phyloP scores from a whole-genome alignment of 2,329 filamentous ascomycete species.

The Xylaria sp. region DNA sequence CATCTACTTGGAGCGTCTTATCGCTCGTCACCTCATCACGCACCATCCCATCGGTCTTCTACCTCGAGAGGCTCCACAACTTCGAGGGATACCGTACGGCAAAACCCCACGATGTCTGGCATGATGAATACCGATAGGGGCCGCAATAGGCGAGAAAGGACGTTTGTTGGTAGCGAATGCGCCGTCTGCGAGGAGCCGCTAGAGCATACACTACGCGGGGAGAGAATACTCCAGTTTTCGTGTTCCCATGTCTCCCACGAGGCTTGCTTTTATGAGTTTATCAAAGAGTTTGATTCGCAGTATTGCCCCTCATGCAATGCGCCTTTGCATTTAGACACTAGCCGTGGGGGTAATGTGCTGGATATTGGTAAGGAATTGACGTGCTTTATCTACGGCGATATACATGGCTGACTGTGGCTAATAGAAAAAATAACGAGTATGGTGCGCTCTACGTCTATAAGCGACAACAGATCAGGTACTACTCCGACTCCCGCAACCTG shows the following conservation, averaged over 20 bases:
- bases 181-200: conserved; percentile 96
- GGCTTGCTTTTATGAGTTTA: conserved; percentile 98
- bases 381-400: conserved; percentile 5
- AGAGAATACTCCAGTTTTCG: conserved; percentile 94
- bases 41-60: conserved; percentile 55
- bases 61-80: conserved; percentile 52
- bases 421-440: conserved; percentile 95
- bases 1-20: conserved; percentile 53
- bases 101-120: conserved; percentile 63
- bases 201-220: conserved; percentile 92
- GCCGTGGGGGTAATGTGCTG: conserved; percentile 89
- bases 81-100: conserved; percentile 52
- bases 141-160: conserved; percentile 86
- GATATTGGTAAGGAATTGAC: conserved; percentile 76
- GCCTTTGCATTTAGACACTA: conserved; percentile 90
- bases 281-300: conserved; percentile 92
- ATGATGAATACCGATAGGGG: conserved; percentile 80
- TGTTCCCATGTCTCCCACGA: conserved; percentile 98
- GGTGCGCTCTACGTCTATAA: conserved; percentile 81
- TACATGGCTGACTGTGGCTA: conserved; percentile 42
- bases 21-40: conserved; percentile 46
- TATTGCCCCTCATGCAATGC: conserved; percentile 95
- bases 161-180: conserved; percentile 94
- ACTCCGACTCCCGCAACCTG: conserved; percentile 72
- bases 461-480: conserved; percentile 67